Evolutionary conservation across 306 rosid species (phyloP).

Genomic region (Leucaena leucocephala): DNA sequence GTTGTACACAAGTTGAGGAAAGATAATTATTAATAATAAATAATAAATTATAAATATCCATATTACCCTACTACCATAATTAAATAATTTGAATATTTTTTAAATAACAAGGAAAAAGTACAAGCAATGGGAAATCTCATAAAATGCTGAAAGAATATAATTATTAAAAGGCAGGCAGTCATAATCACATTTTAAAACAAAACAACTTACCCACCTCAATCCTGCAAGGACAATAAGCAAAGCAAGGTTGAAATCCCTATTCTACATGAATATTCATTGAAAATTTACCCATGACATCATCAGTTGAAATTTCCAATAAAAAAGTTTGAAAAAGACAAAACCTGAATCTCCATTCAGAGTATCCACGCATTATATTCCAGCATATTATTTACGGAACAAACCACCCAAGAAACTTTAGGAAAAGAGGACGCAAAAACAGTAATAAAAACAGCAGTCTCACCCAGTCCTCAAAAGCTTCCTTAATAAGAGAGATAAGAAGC

Average conservation of each 20-base stretch:
- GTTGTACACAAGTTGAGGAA: slow-evolving; percentile 43
- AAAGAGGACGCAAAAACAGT: slow-evolving; percentile 17
- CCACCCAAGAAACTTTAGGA: background rate
- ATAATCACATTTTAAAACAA: slow-evolving; percentile 8
- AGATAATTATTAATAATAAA: slow-evolving; percentile 28
- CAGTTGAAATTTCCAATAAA: slow-evolving; percentile 13
- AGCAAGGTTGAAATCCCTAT: background rate
- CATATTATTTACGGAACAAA: background rate
- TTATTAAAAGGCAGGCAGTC: background rate
- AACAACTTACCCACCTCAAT: background rate
- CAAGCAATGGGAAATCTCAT: background rate
- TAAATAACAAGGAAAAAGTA: background rate
- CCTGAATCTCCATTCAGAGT: slow-evolving; percentile 8
- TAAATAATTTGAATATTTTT: background rate
- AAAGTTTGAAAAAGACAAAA: slow-evolving; percentile 6
- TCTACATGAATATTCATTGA: slow-evolving; percentile 6
- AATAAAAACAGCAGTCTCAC: slow-evolving; percentile 52
- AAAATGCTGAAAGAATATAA: background rate
- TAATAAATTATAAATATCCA: background rate
- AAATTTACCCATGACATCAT: background rate
- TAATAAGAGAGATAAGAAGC: slow-evolving; percentile 83
- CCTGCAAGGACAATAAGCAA: slow-evolving; percentile 15
- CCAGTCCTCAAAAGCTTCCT: slow-evolving; percentile 98
- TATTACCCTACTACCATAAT: slow-evolving; percentile 12
- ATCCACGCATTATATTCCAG: background rate